phyloP scores from a whole-genome alignment of 371 early-diverging fungal species.

The Sporodiniella umbellata region DNA sequence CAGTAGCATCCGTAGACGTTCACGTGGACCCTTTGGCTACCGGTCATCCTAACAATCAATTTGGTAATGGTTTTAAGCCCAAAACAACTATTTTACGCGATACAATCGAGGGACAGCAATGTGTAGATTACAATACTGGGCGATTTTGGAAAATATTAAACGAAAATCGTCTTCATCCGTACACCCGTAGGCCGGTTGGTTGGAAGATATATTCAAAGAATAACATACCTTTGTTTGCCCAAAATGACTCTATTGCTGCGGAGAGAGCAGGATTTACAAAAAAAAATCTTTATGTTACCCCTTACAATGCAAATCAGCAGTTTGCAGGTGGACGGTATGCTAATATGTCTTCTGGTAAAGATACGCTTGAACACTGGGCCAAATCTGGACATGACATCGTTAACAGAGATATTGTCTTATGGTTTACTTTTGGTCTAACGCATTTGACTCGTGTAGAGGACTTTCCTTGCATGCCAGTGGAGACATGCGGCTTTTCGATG shows the following conservation, averaged over 20 bases:
- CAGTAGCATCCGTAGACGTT: conserved; percentile 36
- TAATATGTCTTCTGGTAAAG: conserved; percentile 41
- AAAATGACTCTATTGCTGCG: conserved; percentile 42
- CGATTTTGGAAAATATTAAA: conserved; percentile 52
- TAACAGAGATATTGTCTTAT: conserved; percentile 46
- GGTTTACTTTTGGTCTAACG: conserved; percentile 53
- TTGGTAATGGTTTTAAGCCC: conserved; percentile 41
- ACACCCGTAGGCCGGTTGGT: conserved; percentile 40
- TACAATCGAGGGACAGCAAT: conserved; percentile 36
- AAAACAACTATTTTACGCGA: conserved; percentile 33
- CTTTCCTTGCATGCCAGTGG: conserved; percentile 55
- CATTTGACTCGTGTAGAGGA: conserved; percentile 54
- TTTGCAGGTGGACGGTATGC: conserved; percentile 56
- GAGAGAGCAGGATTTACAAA: conserved; percentile 50
- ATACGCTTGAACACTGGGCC: conserved; percentile 36
- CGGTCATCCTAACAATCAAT: conserved; percentile 42
- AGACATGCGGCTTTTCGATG: conserved; percentile 47
- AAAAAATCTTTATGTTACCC: conserved; percentile 51
- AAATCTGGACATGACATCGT: conserved; percentile 25
- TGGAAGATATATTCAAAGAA: conserved; percentile 43
- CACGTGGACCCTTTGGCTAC: conserved; percentile 34
- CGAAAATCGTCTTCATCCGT: conserved; percentile 39
- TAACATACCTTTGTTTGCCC: conserved; percentile 37
- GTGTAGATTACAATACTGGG: conserved; percentile 26
- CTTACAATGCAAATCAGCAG: conserved; percentile 47